phyloP scores from a whole-genome alignment of 495 filamentous ascomycete species.

The Xylaria palmicola region DNA sequence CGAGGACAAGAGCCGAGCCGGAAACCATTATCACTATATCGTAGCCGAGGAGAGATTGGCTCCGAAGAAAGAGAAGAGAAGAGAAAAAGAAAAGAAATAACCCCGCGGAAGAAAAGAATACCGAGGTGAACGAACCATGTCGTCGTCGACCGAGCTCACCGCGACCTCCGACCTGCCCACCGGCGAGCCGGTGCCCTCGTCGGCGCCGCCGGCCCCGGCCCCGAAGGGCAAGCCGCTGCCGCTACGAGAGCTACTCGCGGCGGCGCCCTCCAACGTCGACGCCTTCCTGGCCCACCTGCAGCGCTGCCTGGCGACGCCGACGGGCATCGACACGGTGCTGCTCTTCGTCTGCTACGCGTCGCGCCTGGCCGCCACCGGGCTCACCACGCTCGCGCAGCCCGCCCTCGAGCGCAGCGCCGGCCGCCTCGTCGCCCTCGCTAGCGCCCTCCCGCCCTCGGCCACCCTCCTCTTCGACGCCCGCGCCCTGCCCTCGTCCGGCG shows the following conservation, averaged over 20 bases:
- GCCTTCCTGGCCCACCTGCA: constrained; percentile 51
- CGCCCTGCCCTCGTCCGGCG: constrained; percentile 34
- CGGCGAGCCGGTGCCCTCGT: constrained; percentile 35
- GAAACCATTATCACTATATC: not conserved
- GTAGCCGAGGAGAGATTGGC: too few relatives aligned
- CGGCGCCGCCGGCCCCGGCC: constrained; percentile 37
- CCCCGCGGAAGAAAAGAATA: not conserved
- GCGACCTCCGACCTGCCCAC: constrained; percentile 40
- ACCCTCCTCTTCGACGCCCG: constrained; percentile 37
- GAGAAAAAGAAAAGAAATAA: not conserved
- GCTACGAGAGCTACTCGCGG: constrained; percentile 32
- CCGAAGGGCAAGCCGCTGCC: constrained; percentile 36
- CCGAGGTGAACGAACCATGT: constrained; percentile 1
- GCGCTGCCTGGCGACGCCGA: constrained; percentile 57
- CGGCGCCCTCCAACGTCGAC: constrained; percentile 44
- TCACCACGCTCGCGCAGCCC: constrained; percentile 34
- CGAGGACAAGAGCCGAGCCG: not conserved
- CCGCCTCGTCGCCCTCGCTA: constrained; percentile 41
- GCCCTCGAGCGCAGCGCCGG: constrained; percentile 39
- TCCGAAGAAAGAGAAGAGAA: too few relatives aligned
- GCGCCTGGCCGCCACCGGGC: constrained; percentile 46
- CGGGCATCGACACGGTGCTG: constrained; percentile 61
- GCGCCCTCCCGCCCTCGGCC: constrained; percentile 36
- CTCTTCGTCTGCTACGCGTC: constrained; percentile 65
- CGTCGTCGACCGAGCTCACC: constrained; percentile 24